Evolutionary conservation across 495 filamentous ascomycete genomes (phyloP).

Genomic region (Podospora pseudopauciseta): DNA sequence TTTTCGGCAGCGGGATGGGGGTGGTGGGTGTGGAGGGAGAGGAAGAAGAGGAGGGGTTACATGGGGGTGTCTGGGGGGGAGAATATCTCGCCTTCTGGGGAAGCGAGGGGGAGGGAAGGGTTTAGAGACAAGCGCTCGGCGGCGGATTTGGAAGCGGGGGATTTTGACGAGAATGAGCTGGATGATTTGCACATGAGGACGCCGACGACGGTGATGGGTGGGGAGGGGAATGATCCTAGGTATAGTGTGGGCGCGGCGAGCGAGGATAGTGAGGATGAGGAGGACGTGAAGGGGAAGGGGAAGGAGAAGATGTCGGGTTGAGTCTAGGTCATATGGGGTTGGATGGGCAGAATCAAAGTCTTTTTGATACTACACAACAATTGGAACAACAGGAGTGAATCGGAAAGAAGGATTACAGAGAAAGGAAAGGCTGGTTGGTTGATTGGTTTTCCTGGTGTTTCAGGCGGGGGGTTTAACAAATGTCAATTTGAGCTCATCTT

Average conservation of each 20-base stretch:
- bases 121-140: constrained; percentile 15
- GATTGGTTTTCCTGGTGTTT: background rate
- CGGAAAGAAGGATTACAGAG: background rate
- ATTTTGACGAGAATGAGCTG: constrained; percentile 87
- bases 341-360: background rate
- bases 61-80: constrained; percentile 44
- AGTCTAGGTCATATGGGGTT: background rate
- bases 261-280: constrained; percentile 51
- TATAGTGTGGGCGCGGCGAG: constrained; percentile 60
- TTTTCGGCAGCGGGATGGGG: constrained; percentile 76
- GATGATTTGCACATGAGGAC: constrained; percentile 64
- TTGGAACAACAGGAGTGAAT: background rate
- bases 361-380: background rate
- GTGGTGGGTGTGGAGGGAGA: constrained; percentile 78
- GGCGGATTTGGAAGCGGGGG: constrained; percentile 63
- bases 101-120: constrained; percentile 10
- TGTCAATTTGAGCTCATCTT: background rate
- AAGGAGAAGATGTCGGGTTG: constrained; percentile 9
- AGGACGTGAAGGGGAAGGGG: constrained; percentile 23
- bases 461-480: background rate
- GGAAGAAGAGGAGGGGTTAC: constrained; percentile 55
- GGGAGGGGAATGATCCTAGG: constrained; percentile 30
- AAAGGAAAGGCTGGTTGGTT: background rate
- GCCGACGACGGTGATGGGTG: constrained; percentile 24
- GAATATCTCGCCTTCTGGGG: constrained; percentile 26